Evolutionary conservation across 106 monocot species (phyloP), one percentile per base, ranked within the genome.

Genomic region (Platanthera zijinensis): DNA sequence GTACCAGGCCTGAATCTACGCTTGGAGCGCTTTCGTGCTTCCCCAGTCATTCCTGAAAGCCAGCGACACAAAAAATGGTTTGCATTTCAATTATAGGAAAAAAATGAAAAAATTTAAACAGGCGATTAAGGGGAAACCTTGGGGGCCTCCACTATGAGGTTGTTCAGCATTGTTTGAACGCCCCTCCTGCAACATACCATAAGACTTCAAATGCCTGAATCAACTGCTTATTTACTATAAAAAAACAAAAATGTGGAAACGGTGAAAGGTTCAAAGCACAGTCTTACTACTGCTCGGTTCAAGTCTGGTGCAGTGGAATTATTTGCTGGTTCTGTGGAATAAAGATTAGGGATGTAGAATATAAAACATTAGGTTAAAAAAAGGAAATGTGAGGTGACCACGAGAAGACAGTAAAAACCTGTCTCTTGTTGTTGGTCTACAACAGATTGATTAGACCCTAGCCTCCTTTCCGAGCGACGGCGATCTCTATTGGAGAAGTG

Each of bases 1-100:
- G 69, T 69, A 10, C 69, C 69, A 6, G 69, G 69, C 69, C 30
- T 30, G 69, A 69, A 69, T 46, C 30, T 30, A 8, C 69, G 69
- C 30, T 69, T 46, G 11, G 1, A 0, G 28, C 11, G 1, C 69
- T 46, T 7, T 3, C 1, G 28, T n/a, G 18, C 7, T 19, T 64
- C 22, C 22, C 7, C 7, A 7, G 7, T 64, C 64, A n/a, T 8
- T 53, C 8, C 14, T 10, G 14, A 53, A 53, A 53, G 12, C 53
- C 8, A 53, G 53, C 53, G 12, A 53, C 2, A 0, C 8, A 8
- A 53, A 53, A 10, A 53, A 53, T 14, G 14, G 53, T 53, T 53
- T 53, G 4, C 12, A 53, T 14, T 53, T 53, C 53, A 53, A 4
- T 10, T 8, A 53, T 8, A 53, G 12, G 14, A 53, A 14, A 53